Evolutionary conservation across 2,329 filamentous ascomycete species (phyloP).

Genomic region (Exophiala calicioides): DNA sequence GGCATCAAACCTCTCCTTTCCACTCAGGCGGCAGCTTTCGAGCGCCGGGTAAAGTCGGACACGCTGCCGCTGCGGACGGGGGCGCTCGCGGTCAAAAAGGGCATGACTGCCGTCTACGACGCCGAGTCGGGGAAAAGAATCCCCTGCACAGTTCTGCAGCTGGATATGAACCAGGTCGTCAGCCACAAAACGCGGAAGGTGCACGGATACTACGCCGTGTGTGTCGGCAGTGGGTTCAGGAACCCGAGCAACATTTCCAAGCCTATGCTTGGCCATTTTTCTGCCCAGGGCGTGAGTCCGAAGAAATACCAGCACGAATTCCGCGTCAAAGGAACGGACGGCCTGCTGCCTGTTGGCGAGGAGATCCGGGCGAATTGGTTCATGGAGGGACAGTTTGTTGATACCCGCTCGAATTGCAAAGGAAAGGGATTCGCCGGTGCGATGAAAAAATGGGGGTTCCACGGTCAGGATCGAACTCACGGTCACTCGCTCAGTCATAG

Average conservation of each 20-base stretch:
- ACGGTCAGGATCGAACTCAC: conserved; percentile 86
- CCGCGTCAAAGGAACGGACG: conserved; percentile 71
- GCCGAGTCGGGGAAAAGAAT: conserved; percentile 71
- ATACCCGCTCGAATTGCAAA: conserved; percentile 74
- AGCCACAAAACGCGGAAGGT: conserved; percentile 76
- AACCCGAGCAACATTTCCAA: conserved; percentile 75
- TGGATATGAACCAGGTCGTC: conserved; percentile 89
- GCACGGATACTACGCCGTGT: conserved; percentile 93
- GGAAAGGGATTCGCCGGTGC: conserved; percentile 95
- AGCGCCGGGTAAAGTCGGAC: conserved; percentile 52
- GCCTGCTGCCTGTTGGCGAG: conserved; percentile 73
- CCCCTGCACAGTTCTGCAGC: conserved; percentile 87
- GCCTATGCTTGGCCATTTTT: conserved; percentile 84
- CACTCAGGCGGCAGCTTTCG: conserved; percentile 60
- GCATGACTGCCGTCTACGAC: conserved; percentile 91
- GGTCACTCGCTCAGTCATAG: conserved; percentile 94
- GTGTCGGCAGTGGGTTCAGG: conserved; percentile 77
- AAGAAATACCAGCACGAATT: conserved; percentile 87
- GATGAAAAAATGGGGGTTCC: conserved; percentile 94
- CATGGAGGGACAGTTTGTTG: conserved; percentile 83
- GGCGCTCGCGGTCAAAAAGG: conserved; percentile 84
- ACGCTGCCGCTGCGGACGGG: conserved; percentile 71
- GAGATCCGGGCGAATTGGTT: conserved; percentile 87
- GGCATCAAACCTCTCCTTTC: conserved; percentile 53
- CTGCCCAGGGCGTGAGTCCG: conserved; percentile 75